phyloP scores from a whole-genome alignment of 805 yeast genomes.

The Clavispora asparagi region DNA sequence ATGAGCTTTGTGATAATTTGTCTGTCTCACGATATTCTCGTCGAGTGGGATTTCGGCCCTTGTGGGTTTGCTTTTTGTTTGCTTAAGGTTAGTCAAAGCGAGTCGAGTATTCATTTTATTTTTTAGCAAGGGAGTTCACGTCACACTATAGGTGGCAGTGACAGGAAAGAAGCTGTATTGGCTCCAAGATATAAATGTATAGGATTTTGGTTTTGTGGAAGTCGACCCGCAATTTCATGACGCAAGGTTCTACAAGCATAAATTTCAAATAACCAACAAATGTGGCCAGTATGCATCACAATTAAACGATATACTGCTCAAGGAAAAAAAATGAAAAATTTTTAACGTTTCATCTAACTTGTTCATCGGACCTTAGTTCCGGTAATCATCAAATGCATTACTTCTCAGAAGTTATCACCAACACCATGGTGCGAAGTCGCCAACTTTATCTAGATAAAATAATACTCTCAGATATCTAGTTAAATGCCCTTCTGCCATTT shows the following conservation, averaged over 20 bases:
- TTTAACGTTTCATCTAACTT: neutral
- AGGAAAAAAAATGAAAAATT: neutral
- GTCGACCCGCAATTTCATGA: neutral
- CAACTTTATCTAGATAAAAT: neutral
- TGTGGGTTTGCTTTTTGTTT: neutral
- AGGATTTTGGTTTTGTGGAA: neutral
- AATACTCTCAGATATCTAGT: neutral
- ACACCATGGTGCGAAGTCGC: neutral
- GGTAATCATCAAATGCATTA: neutral
- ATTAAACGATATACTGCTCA: neutral
- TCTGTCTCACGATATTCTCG: neutral
- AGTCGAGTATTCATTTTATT: neutral
- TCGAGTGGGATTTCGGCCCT: neutral
- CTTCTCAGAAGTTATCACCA: neutral
- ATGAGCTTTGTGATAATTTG: neutral
- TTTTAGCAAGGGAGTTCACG: neutral
- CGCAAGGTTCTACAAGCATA: neutral
- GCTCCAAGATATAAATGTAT: neutral
- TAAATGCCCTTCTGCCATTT: constrained; percentile 4
- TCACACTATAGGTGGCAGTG: neutral
- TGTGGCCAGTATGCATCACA: neutral
- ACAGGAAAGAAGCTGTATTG: neutral
- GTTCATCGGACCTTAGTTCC: neutral
- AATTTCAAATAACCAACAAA: neutral
- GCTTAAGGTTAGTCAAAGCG: neutral